Percentiles rank a stretch among this genome's conserved stretches.
phyloP scores from a whole-genome alignment of 495 filamentous ascomycete genomes.

The Xylaria nigripes region DNA sequence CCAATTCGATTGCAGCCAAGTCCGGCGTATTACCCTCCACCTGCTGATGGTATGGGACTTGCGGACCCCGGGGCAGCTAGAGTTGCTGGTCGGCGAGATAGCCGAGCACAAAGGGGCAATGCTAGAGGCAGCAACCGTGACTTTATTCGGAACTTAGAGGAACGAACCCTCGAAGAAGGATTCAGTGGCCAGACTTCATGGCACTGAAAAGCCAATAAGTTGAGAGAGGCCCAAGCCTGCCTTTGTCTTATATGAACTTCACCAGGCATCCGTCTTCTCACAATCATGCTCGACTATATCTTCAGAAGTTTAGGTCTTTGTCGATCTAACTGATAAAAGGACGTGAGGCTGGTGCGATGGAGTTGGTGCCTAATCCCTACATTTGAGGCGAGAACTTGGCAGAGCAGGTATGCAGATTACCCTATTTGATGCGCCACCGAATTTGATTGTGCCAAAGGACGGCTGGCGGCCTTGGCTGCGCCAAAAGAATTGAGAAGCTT shows the following conservation, averaged over 20 bases:
- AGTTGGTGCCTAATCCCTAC: background rate
- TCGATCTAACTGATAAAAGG: background rate
- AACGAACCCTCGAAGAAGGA: constrained; percentile 85
- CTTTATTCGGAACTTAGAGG: constrained; percentile 89
- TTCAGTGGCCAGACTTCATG: constrained; percentile 42
- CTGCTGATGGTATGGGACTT: constrained; percentile 66
- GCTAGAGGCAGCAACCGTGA: constrained; percentile 62
- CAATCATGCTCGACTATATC: background rate
- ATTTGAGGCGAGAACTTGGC: background rate
- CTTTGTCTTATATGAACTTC: background rate
- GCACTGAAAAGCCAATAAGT: constrained; percentile 34
- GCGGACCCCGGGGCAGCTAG: constrained; percentile 47
- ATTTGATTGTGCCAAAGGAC: background rate
- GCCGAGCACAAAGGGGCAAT: constrained; percentile 55
- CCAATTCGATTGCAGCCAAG: constrained; percentile 93
- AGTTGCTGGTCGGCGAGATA: constrained; percentile 67
- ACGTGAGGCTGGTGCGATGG: background rate
- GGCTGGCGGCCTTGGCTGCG: background rate
- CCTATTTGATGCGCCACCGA: background rate
- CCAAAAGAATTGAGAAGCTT: background rate
- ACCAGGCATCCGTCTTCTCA: background rate
- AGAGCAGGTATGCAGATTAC: background rate
- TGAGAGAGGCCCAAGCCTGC: background rate
- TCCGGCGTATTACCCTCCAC: constrained; percentile 94
- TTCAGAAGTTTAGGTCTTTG: background rate